These are phyloP conservation scores for Phytophthora ohioensis DNA, from an alignment of 352 stramenopile species.

Conservation along the genomic window DNA sequence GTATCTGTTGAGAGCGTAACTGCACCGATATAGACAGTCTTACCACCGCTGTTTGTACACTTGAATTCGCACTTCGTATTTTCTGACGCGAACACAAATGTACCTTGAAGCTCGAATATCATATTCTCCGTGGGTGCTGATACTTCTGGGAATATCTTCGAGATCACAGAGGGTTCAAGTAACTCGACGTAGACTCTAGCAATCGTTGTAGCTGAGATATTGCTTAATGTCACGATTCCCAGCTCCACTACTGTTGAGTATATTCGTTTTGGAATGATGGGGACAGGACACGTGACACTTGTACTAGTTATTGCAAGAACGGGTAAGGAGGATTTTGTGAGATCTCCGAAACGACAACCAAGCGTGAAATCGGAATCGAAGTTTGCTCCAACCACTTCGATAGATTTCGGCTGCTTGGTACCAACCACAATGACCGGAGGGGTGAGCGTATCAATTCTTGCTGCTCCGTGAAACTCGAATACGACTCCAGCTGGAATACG, in stretches of 20 bases:
- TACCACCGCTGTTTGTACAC: conserved; percentile 15
- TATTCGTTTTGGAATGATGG: conserved; percentile 24
- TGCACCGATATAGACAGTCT: conserved; percentile 7
- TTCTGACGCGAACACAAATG: conserved; percentile 38
- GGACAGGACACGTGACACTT: conserved; percentile 40
- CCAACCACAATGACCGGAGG: conserved; percentile 47
- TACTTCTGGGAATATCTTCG: conserved; percentile 20
- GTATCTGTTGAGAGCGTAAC: conserved; percentile 24
- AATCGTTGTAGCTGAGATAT: conserved; percentile 1
- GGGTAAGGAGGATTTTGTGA: conserved; percentile 12
- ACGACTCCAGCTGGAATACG: conserved; percentile 18
- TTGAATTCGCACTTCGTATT: conserved; percentile 33
- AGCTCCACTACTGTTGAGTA: conserved; percentile 37
- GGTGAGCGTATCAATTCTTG: conserved; percentile 23
- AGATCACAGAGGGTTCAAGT: conserved; percentile 37
- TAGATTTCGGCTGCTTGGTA: conserved; percentile 12
- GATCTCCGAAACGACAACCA: conserved; percentile 38
- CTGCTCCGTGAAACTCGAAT: conserved; percentile 35
- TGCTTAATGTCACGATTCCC: conserved; percentile 16
- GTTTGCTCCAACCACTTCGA: conserved; percentile 39
- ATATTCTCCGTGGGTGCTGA: conserved; percentile 13
- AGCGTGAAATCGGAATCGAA: conserved; percentile 21
- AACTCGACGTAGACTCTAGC: conserved; percentile 31
- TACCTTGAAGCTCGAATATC: conserved; percentile 41
- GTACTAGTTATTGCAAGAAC: conserved; percentile 22